These are phyloP conservation scores for Strobilomyces dryophilus DNA, from an alignment of 768 basidiomycete genomes.

Conservation along the genomic window DNA sequence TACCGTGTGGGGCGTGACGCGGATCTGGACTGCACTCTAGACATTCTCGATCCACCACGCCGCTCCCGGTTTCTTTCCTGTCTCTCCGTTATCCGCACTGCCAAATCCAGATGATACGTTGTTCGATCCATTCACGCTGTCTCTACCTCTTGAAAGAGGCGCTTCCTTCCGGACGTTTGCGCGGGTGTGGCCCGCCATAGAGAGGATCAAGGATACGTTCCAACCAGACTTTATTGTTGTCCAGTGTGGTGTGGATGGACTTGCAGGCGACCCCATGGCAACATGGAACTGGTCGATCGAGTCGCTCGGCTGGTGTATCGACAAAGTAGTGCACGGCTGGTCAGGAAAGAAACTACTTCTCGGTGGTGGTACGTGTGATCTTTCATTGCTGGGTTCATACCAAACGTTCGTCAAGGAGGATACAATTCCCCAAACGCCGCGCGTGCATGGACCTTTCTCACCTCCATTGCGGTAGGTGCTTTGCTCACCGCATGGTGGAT, in stretches of 20 bases:
- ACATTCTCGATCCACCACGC: constrained; percentile 86
- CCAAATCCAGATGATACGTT: constrained; percentile 33
- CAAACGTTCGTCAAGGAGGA: constrained; percentile 51
- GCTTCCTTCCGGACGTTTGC: constrained; percentile 61
- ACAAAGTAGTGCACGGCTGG: constrained; percentile 51
- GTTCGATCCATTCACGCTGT: constrained; percentile 65
- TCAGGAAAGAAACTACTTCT: constrained; percentile 61
- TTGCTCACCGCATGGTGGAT: neutral
- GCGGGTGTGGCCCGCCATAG: constrained; percentile 61
- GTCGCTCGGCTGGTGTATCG: constrained; percentile 66
- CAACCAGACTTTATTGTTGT: constrained; percentile 75
- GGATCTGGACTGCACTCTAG: constrained; percentile 24
- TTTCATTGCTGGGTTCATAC: neutral
- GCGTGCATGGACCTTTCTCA: constrained; percentile 81
- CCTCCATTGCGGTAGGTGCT: constrained; percentile 62
- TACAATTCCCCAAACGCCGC: constrained; percentile 83
- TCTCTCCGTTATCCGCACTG: constrained; percentile 47
- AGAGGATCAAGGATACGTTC: constrained; percentile 56
- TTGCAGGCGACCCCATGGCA: constrained; percentile 79
- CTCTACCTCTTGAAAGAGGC: constrained; percentile 72
- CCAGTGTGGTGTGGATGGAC: constrained; percentile 84
- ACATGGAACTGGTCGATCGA: constrained; percentile 70
- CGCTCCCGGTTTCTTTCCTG: constrained; percentile 81
- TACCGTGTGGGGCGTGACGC: neutral
- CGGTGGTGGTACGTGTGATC: constrained; percentile 56